Evolutionary conservation across 805 yeast genomes (phyloP).

Genomic region (Starmerella apis): DNA sequence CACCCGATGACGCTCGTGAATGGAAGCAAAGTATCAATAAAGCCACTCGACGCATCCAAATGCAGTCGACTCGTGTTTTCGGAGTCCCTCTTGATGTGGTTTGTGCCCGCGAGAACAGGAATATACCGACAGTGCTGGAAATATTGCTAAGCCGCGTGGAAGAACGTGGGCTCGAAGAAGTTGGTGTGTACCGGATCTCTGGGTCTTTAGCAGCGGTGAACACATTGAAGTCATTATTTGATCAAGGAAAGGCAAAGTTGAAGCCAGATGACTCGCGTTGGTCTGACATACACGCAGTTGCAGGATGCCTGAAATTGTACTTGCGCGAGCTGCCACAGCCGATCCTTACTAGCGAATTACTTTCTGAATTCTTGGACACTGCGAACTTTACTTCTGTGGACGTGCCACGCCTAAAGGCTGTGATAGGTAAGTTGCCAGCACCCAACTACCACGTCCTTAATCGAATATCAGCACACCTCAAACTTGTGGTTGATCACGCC

Average conservation of each 20-base stretch:
- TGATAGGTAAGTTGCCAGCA: slow-evolving; percentile 44
- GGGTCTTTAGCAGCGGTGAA: slow-evolving; percentile 53
- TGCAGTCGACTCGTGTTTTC: slow-evolving; percentile 46
- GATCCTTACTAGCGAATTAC: slow-evolving; percentile 54
- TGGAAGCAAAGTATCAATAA: slow-evolving; percentile 46
- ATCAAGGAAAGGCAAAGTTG: slow-evolving; percentile 34
- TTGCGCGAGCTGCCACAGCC: slow-evolving; percentile 83
- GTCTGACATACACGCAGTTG: slow-evolving; percentile 76
- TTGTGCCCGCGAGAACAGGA: slow-evolving; percentile 57
- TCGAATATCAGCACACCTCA: slow-evolving; percentile 58
- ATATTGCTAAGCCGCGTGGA: slow-evolving; percentile 67
- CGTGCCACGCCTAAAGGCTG: slow-evolving; percentile 25
- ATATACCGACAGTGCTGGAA: slow-evolving; percentile 56
- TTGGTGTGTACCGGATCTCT: slow-evolving; percentile 74
- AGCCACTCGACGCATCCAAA: slow-evolving; percentile 9
- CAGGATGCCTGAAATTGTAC: slow-evolving; percentile 77
- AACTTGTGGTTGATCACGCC: slow-evolving; percentile 54
- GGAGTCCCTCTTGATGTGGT: slow-evolving; percentile 75
- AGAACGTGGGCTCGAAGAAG: slow-evolving; percentile 76
- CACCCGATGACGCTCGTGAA: slow-evolving; percentile 52
- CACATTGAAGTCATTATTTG: slow-evolving; percentile 44
- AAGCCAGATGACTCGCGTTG: slow-evolving; percentile 43
- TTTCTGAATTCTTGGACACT: slow-evolving; percentile 44
- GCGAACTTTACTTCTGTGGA: slow-evolving; percentile 22
- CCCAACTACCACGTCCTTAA: slow-evolving; percentile 60